phyloP scores from a whole-genome alignment of 192 early-diverging fungal genomes.

The Mortierella claussenii region DNA sequence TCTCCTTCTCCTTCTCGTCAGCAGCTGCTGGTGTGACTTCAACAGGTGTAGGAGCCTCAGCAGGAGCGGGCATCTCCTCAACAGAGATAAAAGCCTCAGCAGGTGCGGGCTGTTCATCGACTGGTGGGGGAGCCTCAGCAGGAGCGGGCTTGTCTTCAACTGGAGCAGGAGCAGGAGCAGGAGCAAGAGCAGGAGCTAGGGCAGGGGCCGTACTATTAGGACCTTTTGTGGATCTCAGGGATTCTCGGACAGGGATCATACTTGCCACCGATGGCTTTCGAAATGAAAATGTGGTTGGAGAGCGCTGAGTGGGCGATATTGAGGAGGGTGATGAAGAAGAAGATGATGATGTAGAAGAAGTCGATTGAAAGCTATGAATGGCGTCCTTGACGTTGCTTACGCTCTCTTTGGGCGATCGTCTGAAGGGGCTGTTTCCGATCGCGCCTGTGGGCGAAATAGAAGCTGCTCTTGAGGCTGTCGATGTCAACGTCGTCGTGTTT shows the following conservation, averaged over 20 bases:
- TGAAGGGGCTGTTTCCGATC: background rate
- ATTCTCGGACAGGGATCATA: background rate
- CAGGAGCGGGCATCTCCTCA: too few species aligned
- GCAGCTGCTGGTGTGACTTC: too few species aligned
- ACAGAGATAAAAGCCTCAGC: background rate
- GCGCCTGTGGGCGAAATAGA: background rate
- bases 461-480: too few species aligned
- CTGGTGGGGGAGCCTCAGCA: background rate
- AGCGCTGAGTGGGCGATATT: constrained; percentile 1
- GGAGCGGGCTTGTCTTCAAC: background rate
- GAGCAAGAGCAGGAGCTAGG: background rate
- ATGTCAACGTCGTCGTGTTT: too few species aligned
- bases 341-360: background rate
- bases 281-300: too few species aligned
- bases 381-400: constrained; percentile 9
- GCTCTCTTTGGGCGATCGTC: constrained; percentile 4
- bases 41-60: too few species aligned
- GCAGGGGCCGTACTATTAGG: background rate
- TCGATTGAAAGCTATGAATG: background rate
- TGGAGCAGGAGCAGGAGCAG: background rate
- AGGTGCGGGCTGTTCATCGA: background rate
- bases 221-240: background rate
- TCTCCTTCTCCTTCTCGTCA: too few species aligned
- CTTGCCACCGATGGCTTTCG: constrained; percentile 4
- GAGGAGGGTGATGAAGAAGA: background rate